Conservation (phyloP, 345 rosid species). For the Luvunga scandens region DNA sequence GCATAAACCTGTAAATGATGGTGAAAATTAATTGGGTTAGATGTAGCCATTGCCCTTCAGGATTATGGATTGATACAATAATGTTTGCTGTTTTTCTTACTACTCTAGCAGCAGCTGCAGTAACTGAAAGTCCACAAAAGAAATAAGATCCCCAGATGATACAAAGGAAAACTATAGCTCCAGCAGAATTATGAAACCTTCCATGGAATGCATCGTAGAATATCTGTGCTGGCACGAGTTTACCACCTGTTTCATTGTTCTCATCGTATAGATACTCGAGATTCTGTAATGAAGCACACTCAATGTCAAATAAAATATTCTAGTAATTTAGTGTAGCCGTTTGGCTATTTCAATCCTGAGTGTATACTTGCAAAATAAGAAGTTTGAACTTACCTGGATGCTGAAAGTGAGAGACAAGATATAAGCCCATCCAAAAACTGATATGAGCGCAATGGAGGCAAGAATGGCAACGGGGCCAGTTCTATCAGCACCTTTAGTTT, state of each 20-base stretch:
- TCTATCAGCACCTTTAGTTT: conserved; percentile 61
- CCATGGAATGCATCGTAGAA: conserved; percentile 66
- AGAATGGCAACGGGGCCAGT: conserved; percentile 67
- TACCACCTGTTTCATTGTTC: conserved; percentile 55
- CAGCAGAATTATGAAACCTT: conserved; percentile 47
- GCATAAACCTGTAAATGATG: conserved; percentile 39
- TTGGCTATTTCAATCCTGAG: too few species aligned
- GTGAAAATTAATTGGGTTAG: neutral
- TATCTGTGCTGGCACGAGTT: conserved; percentile 57
- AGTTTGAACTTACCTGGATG: conserved; percentile 35
- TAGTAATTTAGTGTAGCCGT: too few species aligned
- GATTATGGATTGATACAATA: neutral
- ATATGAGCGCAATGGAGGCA: conserved; percentile 52
- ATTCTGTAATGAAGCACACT: conserved; percentile 28
- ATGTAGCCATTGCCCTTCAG: neutral
- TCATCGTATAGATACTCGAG: conserved; percentile 42
- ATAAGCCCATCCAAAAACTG: conserved; percentile 61
- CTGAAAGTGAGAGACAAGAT: conserved; percentile 64
- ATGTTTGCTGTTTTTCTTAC: conserved; percentile 21
- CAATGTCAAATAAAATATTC: neutral
- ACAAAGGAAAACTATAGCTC: conserved; percentile 50
- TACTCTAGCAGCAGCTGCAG: conserved; percentile 64
- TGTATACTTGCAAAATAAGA: neutral
- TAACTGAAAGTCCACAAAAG: conserved; percentile 68
- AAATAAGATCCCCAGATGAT: conserved; percentile 64